Conservation (phyloP, 148 eudicot genomes). For the Spergularia bocconei region DNA sequence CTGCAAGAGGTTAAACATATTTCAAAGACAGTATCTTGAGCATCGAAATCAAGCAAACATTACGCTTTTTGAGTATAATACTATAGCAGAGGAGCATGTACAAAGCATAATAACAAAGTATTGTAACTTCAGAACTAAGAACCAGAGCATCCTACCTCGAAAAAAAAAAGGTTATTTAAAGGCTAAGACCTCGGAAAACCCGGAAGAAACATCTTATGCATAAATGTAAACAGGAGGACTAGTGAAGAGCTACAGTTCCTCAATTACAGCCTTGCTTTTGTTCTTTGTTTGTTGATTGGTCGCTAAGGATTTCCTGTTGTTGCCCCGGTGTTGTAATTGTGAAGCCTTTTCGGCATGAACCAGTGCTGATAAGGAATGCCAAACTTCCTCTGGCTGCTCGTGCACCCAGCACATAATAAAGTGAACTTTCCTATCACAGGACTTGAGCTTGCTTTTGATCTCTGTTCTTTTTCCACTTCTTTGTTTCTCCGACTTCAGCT, state of each 20-base stretch:
- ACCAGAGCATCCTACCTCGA: too few relatives aligned
- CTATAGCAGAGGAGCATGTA: too few relatives aligned
- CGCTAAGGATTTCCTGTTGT: conserved; percentile 20
- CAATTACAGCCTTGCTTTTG: conserved; percentile 48
- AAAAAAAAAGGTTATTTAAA: too few relatives aligned
- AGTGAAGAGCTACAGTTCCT: conserved; percentile 36
- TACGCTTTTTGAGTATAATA: too few relatives aligned
- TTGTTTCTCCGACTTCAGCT: conserved; percentile 52
- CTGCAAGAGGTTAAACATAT: too few relatives aligned
- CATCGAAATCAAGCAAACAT: too few relatives aligned
- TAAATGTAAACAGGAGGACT: too few relatives aligned
- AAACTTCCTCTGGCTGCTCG: conserved; percentile 67
- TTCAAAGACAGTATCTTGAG: too few relatives aligned
- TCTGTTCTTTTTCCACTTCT: conserved; percentile 39
- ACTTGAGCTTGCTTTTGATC: conserved; percentile 57
- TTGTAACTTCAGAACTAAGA: too few relatives aligned
- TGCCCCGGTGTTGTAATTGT: conserved; percentile 44
- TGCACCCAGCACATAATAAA: conserved; percentile 87
- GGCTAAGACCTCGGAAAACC: too few relatives aligned
- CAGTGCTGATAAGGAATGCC: conserved; percentile 57
- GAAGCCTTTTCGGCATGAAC: conserved; percentile 60
- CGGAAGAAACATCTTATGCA: too few relatives aligned
- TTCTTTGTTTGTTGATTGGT: conserved; percentile 26
- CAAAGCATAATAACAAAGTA: too few relatives aligned
- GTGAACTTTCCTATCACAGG: conserved; percentile 61